A percentile compares a stretch with the other conserved stretches of the same genome.
Conservation (phyloP, 495 filamentous ascomycete species). For the Xylaria curta region DNA sequence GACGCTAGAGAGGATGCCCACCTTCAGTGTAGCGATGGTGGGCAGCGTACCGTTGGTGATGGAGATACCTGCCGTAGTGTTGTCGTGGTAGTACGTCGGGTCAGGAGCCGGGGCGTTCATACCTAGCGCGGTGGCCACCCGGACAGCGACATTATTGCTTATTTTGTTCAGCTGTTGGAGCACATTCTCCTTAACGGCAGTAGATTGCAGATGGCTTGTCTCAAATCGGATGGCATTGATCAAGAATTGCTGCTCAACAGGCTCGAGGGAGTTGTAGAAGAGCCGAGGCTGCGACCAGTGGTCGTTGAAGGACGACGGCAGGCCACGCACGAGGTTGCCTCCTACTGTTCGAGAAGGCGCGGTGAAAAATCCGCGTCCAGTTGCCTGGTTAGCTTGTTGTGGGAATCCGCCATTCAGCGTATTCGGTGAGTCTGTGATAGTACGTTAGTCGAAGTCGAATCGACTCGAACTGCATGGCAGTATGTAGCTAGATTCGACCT, state of each 20-base stretch:
- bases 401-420: constrained; percentile 70
- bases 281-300: constrained; percentile 78
- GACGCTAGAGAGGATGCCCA: constrained; percentile 68
- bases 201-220: constrained; percentile 62
- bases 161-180: constrained; percentile 75
- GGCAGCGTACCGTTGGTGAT: constrained; percentile 64
- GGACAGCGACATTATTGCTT: constrained; percentile 70
- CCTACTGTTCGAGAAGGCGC: constrained; percentile 60
- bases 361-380: constrained; percentile 76
- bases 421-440: constrained; percentile 63
- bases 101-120: constrained; percentile 64
- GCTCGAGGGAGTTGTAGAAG: constrained; percentile 76
- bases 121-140: constrained; percentile 69
- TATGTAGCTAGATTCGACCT: background rate
- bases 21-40: constrained; percentile 67
- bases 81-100: constrained; percentile 70
- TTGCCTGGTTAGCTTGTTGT: constrained; percentile 71
- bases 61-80: constrained; percentile 67
- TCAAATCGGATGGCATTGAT: constrained; percentile 84
- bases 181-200: constrained; percentile 65
- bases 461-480: background rate
- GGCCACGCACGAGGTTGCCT: constrained; percentile 63
- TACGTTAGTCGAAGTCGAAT: constrained; percentile 14
- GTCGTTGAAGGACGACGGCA: constrained; percentile 72
- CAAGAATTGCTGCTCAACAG: constrained; percentile 75